Percentiles rank a stretch among this genome's conserved stretches.
These are phyloP conservation scores for Umbilicus rupestris DNA, from an alignment of 164 flowering plant genomes.

Conservation along the genomic window DNA sequence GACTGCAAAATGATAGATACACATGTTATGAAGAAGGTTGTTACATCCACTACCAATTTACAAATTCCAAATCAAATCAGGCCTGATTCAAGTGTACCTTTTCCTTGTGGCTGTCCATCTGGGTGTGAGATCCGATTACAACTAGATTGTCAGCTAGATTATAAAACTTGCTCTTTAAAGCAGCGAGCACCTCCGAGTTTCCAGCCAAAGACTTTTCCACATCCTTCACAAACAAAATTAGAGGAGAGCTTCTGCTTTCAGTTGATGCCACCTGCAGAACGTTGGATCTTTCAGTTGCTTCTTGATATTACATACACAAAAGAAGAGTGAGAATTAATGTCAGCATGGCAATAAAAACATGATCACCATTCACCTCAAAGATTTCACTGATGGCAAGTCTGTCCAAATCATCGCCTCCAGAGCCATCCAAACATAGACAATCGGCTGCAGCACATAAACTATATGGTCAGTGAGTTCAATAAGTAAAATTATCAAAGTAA, in stretches of 20 bases:
- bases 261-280: conserved; percentile 42
- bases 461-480: background rate
- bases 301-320: background rate
- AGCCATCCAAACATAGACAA: conserved; percentile 44
- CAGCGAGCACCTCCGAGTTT: conserved; percentile 36
- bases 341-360: background rate
- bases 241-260: conserved; percentile 47
- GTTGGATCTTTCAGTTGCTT: background rate
- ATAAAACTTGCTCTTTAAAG: conserved; percentile 55
- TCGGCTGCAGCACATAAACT: conserved; percentile 37
- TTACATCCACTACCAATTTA: background rate
- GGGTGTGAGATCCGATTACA: conserved; percentile 71
- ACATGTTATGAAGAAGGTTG: background rate
- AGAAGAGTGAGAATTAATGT: background rate
- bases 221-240: conserved; percentile 76
- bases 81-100: conserved; percentile 35
- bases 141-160: conserved; percentile 60
- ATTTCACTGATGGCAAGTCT: conserved; percentile 58
- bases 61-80: background rate
- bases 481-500: background rate
- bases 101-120: conserved; percentile 67
- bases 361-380: conserved; percentile 69
- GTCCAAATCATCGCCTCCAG: conserved; percentile 56
- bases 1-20: conserved; percentile 33
- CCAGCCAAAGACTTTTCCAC: conserved; percentile 63